Evolutionary conservation across 192 early-diverging fungal genomes (phyloP).

Genomic region (Kappamyces sp.): DNA sequence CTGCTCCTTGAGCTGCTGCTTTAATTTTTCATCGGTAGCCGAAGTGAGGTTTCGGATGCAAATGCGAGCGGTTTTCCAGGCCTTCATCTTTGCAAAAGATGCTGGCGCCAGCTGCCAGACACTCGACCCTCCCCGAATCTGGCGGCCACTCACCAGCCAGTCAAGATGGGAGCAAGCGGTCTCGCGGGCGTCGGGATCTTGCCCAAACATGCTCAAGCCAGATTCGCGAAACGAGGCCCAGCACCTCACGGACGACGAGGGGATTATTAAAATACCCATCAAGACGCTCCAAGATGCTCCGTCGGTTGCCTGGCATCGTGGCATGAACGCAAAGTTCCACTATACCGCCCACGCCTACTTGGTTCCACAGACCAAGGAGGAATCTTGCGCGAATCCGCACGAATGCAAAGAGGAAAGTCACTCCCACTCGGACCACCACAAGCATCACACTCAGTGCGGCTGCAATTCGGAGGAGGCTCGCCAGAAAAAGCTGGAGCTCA

Average conservation of each 20-base stretch:
- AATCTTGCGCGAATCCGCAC: slow-evolving; percentile 12
- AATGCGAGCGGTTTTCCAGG: no score
- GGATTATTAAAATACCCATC: slow-evolving; percentile 20
- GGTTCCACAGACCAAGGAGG: slow-evolving; percentile 19
- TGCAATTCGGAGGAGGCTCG: neutral
- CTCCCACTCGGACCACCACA: slow-evolving; percentile 6
- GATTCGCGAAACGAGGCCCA: neutral
- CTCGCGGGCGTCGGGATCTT: no score
- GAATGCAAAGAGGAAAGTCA: slow-evolving; percentile 1
- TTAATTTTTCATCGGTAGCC: neutral
- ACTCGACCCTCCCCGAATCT: no score
- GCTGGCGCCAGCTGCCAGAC: no score
- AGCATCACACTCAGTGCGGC: neutral
- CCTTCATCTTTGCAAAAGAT: no score
- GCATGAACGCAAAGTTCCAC: slow-evolving; percentile 46
- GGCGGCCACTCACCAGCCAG: no score
- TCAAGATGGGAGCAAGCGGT: no score
- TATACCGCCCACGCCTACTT: slow-evolving; percentile 37
- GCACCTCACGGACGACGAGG: slow-evolving; percentile 14
- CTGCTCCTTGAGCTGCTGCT: slow-evolving; percentile 60
- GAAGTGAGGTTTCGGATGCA: neutral
- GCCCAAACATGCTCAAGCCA: neutral
- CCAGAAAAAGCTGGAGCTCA: slow-evolving; percentile 4
- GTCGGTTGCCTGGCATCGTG: slow-evolving; percentile 29
- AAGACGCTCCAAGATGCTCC: neutral